Evolutionary conservation across 768 basidiomycete genomes (phyloP).

Genomic region (Panellus pusillus): DNA sequence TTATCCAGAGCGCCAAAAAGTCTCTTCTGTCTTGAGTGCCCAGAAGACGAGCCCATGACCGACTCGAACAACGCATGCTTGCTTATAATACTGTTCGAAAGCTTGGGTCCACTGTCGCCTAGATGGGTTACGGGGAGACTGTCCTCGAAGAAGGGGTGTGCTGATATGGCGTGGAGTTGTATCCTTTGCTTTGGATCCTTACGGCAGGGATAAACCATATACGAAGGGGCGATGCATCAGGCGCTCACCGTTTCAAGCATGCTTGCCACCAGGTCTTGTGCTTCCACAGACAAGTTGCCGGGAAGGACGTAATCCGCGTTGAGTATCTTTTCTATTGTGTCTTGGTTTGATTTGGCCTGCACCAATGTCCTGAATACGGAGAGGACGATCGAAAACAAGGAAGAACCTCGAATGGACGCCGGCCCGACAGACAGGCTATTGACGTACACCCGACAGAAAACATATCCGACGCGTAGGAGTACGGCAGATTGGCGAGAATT

Average conservation of each 20-base stretch:
- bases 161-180: slow-evolving; percentile 24
- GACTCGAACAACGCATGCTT: slow-evolving; percentile 19
- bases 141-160: slow-evolving; percentile 34
- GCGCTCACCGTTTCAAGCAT: slow-evolving; percentile 30
- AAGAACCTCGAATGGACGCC: slow-evolving; percentile 33
- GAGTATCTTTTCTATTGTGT: slow-evolving; percentile 26
- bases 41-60: slow-evolving; percentile 1
- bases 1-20: slow-evolving; percentile 12
- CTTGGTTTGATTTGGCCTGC: slow-evolving; percentile 23
- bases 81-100: slow-evolving; percentile 11
- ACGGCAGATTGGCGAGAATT: slow-evolving; percentile 30
- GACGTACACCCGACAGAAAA: slow-evolving; percentile 51
- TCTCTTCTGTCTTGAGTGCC: slow-evolving; percentile 1
- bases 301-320: slow-evolving; percentile 27
- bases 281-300: slow-evolving; percentile 22
- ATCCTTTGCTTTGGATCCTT: slow-evolving; percentile 31
- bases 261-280: slow-evolving; percentile 28
- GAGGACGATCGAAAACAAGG: background rate
- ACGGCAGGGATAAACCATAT: background rate
- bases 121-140: slow-evolving; percentile 20
- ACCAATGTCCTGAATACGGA: slow-evolving; percentile 1
- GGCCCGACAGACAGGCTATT: slow-evolving; percentile 36
- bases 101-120: background rate
- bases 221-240: background rate
- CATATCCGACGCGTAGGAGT: slow-evolving; percentile 40